Evolutionary conservation across 768 basidiomycete species (phyloP), one percentile per base, ranked within the genome.

Genomic region (Lentinus brumalis): DNA sequence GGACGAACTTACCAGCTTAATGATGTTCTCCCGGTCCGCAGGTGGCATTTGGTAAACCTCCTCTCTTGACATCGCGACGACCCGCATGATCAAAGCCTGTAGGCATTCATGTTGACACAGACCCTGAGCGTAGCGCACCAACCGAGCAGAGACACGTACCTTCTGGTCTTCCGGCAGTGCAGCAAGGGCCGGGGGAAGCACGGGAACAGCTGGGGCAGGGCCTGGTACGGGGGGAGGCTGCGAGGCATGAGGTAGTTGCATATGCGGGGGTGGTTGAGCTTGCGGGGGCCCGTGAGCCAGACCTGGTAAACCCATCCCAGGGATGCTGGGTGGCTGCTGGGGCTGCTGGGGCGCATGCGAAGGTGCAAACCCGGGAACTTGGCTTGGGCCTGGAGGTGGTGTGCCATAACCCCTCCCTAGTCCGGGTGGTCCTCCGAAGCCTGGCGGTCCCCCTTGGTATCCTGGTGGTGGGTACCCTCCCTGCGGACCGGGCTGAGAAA

Each of bases 31-130:
- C 30, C 90, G 81, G 67, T 96, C 93, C 5, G 80, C 75, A 1
- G 88, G 86, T 10, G 92, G 88, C 39, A 96, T 75, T 63, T 79
- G 78, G 52, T 86, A 84, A 59, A 97, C 87, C 71, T 97, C 92
- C 41, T 92, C 93, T 2, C 87, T 85, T 1, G 91, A 89, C 87
- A 98, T 90, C 39, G 83, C 77, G 57, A 95, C 68, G 3, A 96
- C 88, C 55, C 87, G 87, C 76, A 91, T 81, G 40, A 96, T 86
- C 74, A 93, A 84, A 41, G 83, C 83, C 88, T 88, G 61, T 12
- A 60, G 38, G 52, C 30, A 30, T 35, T 41, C 35, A 31, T 16
- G 18, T 16, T 18, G 10, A 46, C 5, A 8, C 26, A 58, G 50
- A 53, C 56, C 46, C 12, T 26, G n/a, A 61, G 5, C 50, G n/a